These are phyloP conservation scores for Monsonia emarginata DNA, from an alignment of 441 rosid genomes.

Conservation along the genomic window DNA sequence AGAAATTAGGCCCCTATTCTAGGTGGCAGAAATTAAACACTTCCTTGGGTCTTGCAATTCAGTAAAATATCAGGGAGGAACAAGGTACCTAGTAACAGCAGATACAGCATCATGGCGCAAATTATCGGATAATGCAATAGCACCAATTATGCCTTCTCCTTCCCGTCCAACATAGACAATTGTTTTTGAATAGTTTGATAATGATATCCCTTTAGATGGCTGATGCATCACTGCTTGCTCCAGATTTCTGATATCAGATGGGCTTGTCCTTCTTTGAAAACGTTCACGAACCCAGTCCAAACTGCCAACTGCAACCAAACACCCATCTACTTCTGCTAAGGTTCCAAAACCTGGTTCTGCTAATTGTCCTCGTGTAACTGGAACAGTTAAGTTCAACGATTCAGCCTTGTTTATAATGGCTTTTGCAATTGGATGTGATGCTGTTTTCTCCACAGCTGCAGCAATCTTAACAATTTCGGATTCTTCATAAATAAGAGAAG, in stretches of 20 bases:
- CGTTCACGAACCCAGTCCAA: slow-evolving; percentile 70
- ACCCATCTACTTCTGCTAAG: slow-evolving; percentile 78
- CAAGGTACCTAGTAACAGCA: slow-evolving; percentile 55
- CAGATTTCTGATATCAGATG: slow-evolving; percentile 35
- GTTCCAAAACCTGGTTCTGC: slow-evolving; percentile 91
- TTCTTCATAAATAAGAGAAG: slow-evolving; percentile 47
- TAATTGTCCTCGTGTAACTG: slow-evolving; percentile 72
- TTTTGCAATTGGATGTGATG: slow-evolving; percentile 77
- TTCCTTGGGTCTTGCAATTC: not conserved
- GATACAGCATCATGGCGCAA: slow-evolving; percentile 69
- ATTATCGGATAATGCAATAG: slow-evolving; percentile 66
- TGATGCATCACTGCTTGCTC: slow-evolving; percentile 34
- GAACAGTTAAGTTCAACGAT: slow-evolving; percentile 42
- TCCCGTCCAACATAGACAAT: slow-evolving; percentile 76
- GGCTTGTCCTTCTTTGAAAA: slow-evolving; percentile 40
- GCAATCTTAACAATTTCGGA: slow-evolving; percentile 68
- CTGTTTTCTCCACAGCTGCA: slow-evolving; percentile 87
- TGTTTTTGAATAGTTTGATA: slow-evolving; percentile 61
- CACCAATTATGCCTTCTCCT: slow-evolving; percentile 84
- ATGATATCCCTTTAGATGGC: slow-evolving; percentile 27
- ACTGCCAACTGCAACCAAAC: slow-evolving; percentile 74
- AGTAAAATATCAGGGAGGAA: slow-evolving; percentile 5
- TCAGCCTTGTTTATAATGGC: slow-evolving; percentile 68
- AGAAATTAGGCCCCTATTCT: not conserved
- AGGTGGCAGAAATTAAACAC: not conserved